Conservation (phyloP, 345 rosid genomes). For the Eucalyptus victrix region DNA sequence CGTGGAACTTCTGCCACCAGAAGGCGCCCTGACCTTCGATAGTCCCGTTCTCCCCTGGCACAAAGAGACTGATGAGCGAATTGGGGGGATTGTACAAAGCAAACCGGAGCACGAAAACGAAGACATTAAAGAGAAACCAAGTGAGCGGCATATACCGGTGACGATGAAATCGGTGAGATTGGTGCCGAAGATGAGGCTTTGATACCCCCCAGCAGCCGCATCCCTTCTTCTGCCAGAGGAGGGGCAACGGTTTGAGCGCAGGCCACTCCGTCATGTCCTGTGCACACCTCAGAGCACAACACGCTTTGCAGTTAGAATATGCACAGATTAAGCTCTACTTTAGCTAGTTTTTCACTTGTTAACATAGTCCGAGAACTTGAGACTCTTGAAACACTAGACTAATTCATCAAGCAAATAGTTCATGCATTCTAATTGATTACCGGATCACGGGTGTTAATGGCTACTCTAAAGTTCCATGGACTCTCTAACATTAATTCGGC, state of each 20-base stretch:
- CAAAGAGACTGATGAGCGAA: not conserved
- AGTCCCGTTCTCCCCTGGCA: conserved; percentile 62
- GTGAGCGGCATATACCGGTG: conserved; percentile 26
- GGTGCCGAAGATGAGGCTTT: conserved; percentile 73
- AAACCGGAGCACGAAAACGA: not conserved
- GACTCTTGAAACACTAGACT: not conserved
- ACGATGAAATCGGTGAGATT: conserved; percentile 74
- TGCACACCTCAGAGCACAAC: not conserved
- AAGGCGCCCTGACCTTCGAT: conserved; percentile 81
- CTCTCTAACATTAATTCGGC: not conserved
- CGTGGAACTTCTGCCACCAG: conserved; percentile 90
- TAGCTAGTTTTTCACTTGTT: not conserved
- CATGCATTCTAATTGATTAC: not conserved
- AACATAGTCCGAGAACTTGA: not conserved
- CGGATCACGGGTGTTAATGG: not conserved
- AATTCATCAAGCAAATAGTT: not conserved
- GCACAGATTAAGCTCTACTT: not conserved
- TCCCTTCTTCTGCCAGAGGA: conserved; percentile 93
- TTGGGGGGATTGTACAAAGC: not conserved
- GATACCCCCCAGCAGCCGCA: conserved; percentile 68
- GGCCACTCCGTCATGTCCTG: conserved; percentile 65
- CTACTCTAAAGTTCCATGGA: not conserved
- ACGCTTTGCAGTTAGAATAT: not conserved
- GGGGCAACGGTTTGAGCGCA: conserved; percentile 53
- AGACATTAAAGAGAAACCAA: not conserved